These are phyloP conservation scores for Paecilomyces sp. DNA, from an alignment of 2,329 filamentous ascomycete genomes.

Conservation along the genomic window DNA sequence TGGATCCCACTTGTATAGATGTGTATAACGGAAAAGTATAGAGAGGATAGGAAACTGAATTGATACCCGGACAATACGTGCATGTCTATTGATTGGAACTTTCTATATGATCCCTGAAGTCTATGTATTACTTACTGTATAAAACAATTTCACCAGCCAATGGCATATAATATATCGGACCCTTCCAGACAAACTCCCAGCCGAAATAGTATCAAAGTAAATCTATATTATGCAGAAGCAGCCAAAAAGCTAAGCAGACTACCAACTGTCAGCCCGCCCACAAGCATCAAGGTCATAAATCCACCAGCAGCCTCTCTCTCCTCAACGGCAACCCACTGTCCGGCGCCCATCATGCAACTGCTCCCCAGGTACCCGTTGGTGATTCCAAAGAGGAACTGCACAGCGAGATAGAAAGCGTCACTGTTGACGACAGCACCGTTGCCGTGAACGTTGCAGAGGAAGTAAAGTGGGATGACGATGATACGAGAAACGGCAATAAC, in stretches of 20 bases:
- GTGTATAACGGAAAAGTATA: no score
- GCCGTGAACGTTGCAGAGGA: constrained; percentile 80
- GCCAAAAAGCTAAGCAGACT: constrained; percentile 82
- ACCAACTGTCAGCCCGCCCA: constrained; percentile 73
- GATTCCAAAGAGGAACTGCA: constrained; percentile 77
- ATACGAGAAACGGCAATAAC: constrained; percentile 57
- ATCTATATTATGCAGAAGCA: constrained; percentile 33
- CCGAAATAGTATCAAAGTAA: no score
- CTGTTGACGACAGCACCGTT: constrained; percentile 66
- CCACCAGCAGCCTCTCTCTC: constrained; percentile 85
- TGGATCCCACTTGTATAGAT: no score
- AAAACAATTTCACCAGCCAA: no score
- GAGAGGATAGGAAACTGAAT: no score
- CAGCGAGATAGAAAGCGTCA: constrained; percentile 81
- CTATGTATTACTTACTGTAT: no score
- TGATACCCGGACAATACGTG: no score
- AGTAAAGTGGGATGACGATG: constrained; percentile 74
- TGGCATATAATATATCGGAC: no score
- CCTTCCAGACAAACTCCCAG: no score
- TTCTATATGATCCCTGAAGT: no score
- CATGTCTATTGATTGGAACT: no score
- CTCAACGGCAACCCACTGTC: constrained; percentile 69
- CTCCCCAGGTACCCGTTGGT: constrained; percentile 83
- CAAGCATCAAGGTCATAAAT: constrained; percentile 90
- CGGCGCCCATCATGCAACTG: constrained; percentile 85